phyloP scores from a whole-genome alignment of 2,329 filamentous ascomycete species.

The Teratosphaeria viscida region DNA sequence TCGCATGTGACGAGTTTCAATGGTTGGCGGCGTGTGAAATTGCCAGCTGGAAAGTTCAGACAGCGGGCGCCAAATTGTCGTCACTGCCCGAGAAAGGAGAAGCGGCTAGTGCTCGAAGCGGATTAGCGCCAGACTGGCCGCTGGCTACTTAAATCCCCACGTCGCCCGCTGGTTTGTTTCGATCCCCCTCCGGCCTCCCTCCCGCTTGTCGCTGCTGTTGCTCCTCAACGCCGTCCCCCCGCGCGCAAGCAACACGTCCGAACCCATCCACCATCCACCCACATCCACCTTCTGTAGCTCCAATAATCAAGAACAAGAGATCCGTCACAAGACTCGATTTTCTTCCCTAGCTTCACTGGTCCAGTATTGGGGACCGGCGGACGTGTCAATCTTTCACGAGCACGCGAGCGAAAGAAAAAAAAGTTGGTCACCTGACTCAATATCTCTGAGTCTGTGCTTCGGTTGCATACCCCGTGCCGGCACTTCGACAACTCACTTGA shows the following conservation, averaged over 20 bases:
- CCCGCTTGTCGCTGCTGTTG: neutral
- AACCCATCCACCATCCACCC: neutral
- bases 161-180: neutral
- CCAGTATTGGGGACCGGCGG: neutral
- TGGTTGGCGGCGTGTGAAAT: neutral
- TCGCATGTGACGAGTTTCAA: neutral
- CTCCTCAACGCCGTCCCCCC: neutral
- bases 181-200: neutral
- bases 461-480: neutral
- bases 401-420: neutral
- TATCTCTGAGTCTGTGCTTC: neutral
- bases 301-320: neutral
- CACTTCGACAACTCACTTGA: neutral
- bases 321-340: neutral
- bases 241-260: neutral
- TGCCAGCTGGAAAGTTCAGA: neutral
- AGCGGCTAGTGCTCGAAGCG: neutral
- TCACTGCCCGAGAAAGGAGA: neutral
- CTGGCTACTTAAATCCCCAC: neutral
- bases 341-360: neutral
- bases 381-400: neutral
- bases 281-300: conserved; percentile 1
- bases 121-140: neutral
- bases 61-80: neutral
- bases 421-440: neutral